Evolutionary conservation across 2,329 filamentous ascomycete genomes (phyloP).

Genomic region (Chrysoporthe cubensis): DNA sequence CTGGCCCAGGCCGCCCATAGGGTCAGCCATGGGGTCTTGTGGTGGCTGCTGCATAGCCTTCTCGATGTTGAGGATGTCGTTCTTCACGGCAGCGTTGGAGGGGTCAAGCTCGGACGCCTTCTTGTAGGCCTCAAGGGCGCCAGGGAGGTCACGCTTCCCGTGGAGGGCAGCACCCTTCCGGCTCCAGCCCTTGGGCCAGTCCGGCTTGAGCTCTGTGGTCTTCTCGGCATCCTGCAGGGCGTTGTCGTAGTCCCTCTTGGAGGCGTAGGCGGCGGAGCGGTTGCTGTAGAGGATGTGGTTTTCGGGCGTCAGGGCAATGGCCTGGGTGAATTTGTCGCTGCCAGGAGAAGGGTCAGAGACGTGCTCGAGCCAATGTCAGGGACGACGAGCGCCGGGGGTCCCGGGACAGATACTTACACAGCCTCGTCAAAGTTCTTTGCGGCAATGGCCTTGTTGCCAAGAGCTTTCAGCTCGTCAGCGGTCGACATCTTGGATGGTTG

Average conservation of each 20-base stretch:
- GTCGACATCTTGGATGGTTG: conserved; percentile 51
- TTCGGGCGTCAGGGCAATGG: conserved; percentile 77
- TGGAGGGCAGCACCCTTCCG: conserved; percentile 91
- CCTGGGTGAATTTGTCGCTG: conserved; percentile 92
- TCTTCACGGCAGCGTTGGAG: conserved; percentile 89
- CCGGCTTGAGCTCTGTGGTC: conserved; percentile 91
- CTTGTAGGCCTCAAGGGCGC: conserved; percentile 87
- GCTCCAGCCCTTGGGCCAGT: conserved; percentile 97
- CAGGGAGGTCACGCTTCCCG: conserved; percentile 82
- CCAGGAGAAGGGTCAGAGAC: conserved; percentile 21
- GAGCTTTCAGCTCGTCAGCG: conserved; percentile 85
- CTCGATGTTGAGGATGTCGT: conserved; percentile 81
- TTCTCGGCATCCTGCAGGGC: conserved; percentile 91
- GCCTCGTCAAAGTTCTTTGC: conserved; percentile 97
- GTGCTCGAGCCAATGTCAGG: too few species aligned
- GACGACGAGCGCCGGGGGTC: background rate
- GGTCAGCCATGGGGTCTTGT: conserved; percentile 43
- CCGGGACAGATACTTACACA: conserved; percentile 66
- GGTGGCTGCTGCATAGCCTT: conserved; percentile 74
- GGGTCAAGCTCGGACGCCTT: conserved; percentile 93
- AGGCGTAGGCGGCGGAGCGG: conserved; percentile 85
- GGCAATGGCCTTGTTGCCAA: conserved; percentile 98
- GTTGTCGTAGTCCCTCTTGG: conserved; percentile 83
- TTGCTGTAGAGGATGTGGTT: conserved; percentile 99
- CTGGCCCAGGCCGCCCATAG: conserved; percentile 76